phyloP scores from a whole-genome alignment of 768 basidiomycete species.

The Auricularia sp. region DNA sequence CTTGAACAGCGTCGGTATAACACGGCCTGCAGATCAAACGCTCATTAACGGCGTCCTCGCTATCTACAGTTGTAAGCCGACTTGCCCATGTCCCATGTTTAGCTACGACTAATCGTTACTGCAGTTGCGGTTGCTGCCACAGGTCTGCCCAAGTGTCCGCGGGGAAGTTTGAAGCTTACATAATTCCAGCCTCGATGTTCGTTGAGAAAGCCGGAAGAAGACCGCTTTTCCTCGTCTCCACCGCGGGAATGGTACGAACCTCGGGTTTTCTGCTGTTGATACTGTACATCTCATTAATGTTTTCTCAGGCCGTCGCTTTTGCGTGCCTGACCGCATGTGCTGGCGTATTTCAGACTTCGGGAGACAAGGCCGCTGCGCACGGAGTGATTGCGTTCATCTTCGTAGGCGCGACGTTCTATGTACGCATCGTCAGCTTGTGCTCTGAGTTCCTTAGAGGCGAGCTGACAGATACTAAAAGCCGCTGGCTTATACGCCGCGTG shows the following conservation, averaged over 20 bases:
- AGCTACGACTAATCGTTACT: constrained; percentile 6
- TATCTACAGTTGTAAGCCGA: constrained; percentile 3
- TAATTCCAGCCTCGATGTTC: constrained; percentile 21
- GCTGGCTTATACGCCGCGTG: not conserved
- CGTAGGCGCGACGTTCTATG: constrained; percentile 3
- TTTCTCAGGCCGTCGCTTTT: constrained; percentile 12
- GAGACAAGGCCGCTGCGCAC: constrained; percentile 17
- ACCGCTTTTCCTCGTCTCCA: constrained; percentile 16
- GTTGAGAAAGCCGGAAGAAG: constrained; percentile 22
- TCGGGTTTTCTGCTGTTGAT: too few relatives aligned
- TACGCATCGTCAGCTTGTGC: too few relatives aligned
- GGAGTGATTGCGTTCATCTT: constrained; percentile 24
- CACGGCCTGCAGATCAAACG: constrained; percentile 17
- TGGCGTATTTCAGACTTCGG: constrained; percentile 10
- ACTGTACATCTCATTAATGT: too few relatives aligned
- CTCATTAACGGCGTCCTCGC: constrained; percentile 23
- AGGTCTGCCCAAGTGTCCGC: constrained; percentile 7
- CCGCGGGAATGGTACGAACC: constrained; percentile 17
- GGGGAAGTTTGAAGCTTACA: constrained; percentile 20
- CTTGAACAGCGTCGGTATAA: constrained; percentile 22
- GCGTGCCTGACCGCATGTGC: constrained; percentile 16
- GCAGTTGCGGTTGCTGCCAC: constrained; percentile 3
- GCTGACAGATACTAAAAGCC: not conserved
- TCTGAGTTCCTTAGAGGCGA: too few relatives aligned
- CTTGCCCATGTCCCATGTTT: not conserved